Base-by-base conservation (phyloP, 805 yeast genomes). In the Lipomyces starkeyi region DNA sequence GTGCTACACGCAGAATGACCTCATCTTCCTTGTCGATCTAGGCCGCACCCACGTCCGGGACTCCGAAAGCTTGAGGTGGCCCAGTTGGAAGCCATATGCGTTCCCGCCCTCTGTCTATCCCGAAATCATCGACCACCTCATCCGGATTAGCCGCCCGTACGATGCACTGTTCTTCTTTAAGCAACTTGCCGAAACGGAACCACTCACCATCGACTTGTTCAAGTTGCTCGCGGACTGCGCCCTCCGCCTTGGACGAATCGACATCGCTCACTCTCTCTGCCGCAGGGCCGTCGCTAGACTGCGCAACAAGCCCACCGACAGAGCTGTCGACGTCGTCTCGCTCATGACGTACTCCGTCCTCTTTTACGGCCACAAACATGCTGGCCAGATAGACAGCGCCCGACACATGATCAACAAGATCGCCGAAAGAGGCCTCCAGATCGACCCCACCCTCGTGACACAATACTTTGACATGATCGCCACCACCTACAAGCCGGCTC, bases 341-440 rank as follows among this genome's bases (percentile, higher is more conserved):
- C 25, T 43, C 49, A 43, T 43, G 49, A 43, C 49, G 20, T 43
- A 43, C 14, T 17, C 49, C 4, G 49, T 43, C 49, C 8, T 43
- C 8, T 17, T 43, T n/a, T 43, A 43, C 20, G 22, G 22, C 49
- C 20, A 43, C 22, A 37, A 61, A 35, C 17, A 29, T 58, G 7
- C 55, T 59, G 57, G 49, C 58, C 29, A 61, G 49, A 5, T 54
- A 58, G 22, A 34, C 47, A 20, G 54, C 34, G 32, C 22, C 47
- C 7, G 35, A 53, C 20, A 14, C 25, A 22, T 52, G 60, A 14
- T 54, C 57, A 29, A 35, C 59, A 29, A 65, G 59, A 58, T 65
- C 65, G 20, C 49, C 57, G 49, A 25, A 5, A n/a, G 14, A 17
- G 5, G 58, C 25, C 4, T 55, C 9, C 35, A n/a, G 58, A 14